Evolutionary conservation across 2,329 filamentous ascomycete species (phyloP).

Genomic region (Podosphaera fusca): DNA sequence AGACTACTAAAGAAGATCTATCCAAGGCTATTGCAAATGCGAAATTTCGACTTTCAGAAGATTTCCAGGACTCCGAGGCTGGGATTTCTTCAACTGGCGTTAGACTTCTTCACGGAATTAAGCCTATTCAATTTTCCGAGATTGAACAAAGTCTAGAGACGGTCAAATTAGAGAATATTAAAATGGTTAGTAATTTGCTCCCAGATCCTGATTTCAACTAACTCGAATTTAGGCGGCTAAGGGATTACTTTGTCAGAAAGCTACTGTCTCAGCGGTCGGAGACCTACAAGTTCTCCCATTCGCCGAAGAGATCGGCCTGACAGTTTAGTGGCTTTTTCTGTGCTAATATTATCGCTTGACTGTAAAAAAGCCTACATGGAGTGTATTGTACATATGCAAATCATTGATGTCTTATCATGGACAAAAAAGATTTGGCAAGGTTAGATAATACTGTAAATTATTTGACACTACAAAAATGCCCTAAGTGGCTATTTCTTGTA

Average conservation of each 20-base stretch:
- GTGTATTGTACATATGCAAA: conserved; percentile 17
- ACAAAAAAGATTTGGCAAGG: too few species aligned
- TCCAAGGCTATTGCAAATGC: conserved; percentile 80
- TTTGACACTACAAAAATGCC: neutral
- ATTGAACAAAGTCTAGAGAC: conserved; percentile 56
- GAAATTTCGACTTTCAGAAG: conserved; percentile 76
- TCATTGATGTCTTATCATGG: too few species aligned
- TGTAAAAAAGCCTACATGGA: conserved; percentile 18
- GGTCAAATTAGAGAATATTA: conserved; percentile 65
- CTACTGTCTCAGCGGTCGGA: conserved; percentile 70
- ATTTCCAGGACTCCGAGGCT: conserved; percentile 52
- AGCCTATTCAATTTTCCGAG: conserved; percentile 65
- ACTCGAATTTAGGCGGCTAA: conserved; percentile 49
- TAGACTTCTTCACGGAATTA: conserved; percentile 57
- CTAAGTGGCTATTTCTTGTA: too few species aligned
- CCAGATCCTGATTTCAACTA: neutral
- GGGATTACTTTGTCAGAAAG: conserved; percentile 67
- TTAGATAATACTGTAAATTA: neutral
- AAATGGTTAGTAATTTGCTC: conserved; percentile 40
- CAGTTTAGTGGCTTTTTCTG: conserved; percentile 41
- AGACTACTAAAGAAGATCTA: conserved; percentile 62
- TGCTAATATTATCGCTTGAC: neutral
- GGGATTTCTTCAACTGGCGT: conserved; percentile 68
- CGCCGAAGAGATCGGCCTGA: conserved; percentile 81
- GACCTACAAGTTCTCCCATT: conserved; percentile 81